Percentiles rank a stretch among this genome's conserved stretches.
phyloP scores from a whole-genome alignment of 2,329 filamentous ascomycete genomes.

The Dryadomyces quercus-mongolicae region DNA sequence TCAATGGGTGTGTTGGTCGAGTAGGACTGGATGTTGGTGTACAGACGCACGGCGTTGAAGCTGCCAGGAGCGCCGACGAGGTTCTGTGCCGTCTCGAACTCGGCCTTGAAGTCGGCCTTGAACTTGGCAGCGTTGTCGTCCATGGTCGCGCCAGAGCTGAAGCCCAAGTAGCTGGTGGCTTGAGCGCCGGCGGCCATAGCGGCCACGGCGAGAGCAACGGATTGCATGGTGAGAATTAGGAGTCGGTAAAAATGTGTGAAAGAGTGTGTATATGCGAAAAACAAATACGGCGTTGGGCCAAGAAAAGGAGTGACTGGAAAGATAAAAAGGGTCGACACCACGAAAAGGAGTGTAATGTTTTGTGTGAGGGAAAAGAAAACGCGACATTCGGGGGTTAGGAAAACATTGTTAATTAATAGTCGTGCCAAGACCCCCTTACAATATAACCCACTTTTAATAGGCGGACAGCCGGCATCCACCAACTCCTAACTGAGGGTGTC shows the following conservation, averaged over 20 bases:
- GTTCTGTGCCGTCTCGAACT: constrained; percentile 53
- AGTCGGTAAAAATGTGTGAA: background rate
- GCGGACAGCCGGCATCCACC: too few species aligned
- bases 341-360: background rate
- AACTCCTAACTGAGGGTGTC: too few species aligned
- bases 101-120: constrained; percentile 46
- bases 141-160: constrained; percentile 38
- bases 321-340: background rate
- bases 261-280: background rate
- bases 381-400: background rate
- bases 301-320: background rate
- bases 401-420: background rate
- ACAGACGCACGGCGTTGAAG: constrained; percentile 56
- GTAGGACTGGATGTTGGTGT: constrained; percentile 55
- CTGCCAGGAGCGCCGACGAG: constrained; percentile 48
- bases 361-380: background rate
- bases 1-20: constrained; percentile 65
- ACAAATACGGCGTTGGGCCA: background rate
- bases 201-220: constrained; percentile 24
- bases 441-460: background rate
- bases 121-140: constrained; percentile 38
- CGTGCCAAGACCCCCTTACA: background rate
- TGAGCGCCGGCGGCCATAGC: constrained; percentile 27
- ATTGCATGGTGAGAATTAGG: constrained; percentile 24
- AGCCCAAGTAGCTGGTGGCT: constrained; percentile 36